Evolutionary conservation across 805 yeast genomes (phyloP).

Genomic region (Lipomyces yamanashiensis): DNA sequence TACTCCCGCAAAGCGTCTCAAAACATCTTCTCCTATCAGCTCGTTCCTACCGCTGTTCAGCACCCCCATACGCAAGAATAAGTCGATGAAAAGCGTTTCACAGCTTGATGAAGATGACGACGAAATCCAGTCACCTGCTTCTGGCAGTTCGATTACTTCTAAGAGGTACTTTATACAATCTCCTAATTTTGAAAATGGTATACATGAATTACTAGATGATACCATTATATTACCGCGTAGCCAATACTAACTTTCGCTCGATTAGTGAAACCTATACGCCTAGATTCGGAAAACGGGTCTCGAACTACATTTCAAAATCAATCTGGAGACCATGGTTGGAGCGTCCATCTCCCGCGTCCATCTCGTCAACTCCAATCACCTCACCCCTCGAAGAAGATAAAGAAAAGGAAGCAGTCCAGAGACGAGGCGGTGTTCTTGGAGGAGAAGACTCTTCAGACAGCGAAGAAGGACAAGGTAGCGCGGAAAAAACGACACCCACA

Average conservation of each 20-base stretch:
- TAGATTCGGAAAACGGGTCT: neutral
- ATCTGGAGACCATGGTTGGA: neutral
- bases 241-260: neutral
- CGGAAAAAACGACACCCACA: neutral
- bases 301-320: neutral
- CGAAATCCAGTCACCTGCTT: conserved; percentile 6
- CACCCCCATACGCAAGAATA: neutral
- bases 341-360: neutral
- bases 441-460: neutral
- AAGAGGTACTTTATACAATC: conserved; percentile 7
- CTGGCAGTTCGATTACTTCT: neutral
- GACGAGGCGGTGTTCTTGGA: too few species aligned
- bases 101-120: conserved; percentile 3
- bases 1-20: neutral
- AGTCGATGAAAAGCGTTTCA: neutral
- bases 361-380: neutral
- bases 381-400: conserved; percentile 4
- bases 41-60: neutral
- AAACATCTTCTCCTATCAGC: neutral
- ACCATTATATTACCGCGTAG: neutral
- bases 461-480: neutral
- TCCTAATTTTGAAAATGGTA: conserved; percentile 1
- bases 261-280: neutral
- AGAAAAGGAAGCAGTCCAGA: too few species aligned
- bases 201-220: neutral